A percentile compares a stretch with the other conserved stretches of the same genome.
These are phyloP conservation scores for Aspergillus candidus DNA, from an alignment of 2,329 filamentous ascomycete species.

Conservation along the genomic window DNA sequence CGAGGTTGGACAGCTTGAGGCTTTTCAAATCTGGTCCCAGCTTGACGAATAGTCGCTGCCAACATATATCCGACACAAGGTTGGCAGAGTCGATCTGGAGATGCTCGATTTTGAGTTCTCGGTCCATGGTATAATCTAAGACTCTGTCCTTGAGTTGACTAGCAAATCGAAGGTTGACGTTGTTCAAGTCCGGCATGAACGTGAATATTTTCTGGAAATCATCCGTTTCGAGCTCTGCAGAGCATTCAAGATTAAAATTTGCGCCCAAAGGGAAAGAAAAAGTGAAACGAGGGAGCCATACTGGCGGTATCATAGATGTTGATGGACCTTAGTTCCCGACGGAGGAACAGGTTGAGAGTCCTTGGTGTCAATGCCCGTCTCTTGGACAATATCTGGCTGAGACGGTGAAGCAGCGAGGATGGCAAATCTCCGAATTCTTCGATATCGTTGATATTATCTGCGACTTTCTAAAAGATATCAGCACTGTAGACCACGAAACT, in stretches of 20 bases:
- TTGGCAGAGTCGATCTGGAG: constrained; percentile 81
- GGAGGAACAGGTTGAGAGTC: constrained; percentile 43
- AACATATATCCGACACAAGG: constrained; percentile 68
- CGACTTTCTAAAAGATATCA: constrained; percentile 46
- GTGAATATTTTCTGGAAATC: constrained; percentile 80
- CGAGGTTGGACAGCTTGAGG: constrained; percentile 76
- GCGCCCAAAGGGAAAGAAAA: neutral
- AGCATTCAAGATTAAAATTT: constrained; percentile 15
- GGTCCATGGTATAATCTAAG: constrained; percentile 71
- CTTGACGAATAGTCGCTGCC: constrained; percentile 62
- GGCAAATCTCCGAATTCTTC: constrained; percentile 61
- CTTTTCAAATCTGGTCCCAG: constrained; percentile 61
- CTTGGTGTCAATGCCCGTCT: constrained; percentile 51
- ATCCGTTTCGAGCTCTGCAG: constrained; percentile 59
- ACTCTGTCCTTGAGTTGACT: constrained; percentile 85
- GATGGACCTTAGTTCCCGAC: constrained; percentile 50
- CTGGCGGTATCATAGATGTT: constrained; percentile 57
- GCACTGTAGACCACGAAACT: neutral
- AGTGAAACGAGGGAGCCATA: constrained; percentile 26
- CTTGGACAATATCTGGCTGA: constrained; percentile 60
- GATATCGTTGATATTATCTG: constrained; percentile 57
- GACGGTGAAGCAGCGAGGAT: constrained; percentile 48
- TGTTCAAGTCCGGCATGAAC: constrained; percentile 60
- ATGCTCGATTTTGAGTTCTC: constrained; percentile 61
- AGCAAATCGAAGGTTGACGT: constrained; percentile 72